Percentiles rank a stretch among this genome's conserved stretches.
Conservation (phyloP, 805 yeast species). For the Metschnikowia anglica region DNA sequence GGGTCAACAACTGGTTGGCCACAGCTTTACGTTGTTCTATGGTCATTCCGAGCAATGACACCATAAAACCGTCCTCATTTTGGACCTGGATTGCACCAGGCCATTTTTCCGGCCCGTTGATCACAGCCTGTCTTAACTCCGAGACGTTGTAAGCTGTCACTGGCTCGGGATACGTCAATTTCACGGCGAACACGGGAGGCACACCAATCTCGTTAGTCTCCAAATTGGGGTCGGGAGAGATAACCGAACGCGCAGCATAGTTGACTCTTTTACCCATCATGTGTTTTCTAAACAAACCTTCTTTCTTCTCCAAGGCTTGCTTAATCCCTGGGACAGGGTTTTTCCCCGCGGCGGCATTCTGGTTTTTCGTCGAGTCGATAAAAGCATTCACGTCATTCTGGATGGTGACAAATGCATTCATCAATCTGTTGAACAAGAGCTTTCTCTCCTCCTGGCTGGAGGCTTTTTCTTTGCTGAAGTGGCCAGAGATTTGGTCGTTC, state of each 20-base stretch:
- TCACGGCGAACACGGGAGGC: constrained; percentile 96
- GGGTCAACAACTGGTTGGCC: constrained; percentile 93
- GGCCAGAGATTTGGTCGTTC: constrained; percentile 74
- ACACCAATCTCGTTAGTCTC: constrained; percentile 98
- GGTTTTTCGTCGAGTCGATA: constrained; percentile 88
- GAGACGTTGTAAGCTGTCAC: constrained; percentile 90
- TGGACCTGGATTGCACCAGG: constrained; percentile 98
- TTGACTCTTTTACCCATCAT: constrained; percentile 99
- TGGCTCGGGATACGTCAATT: constrained; percentile 96
- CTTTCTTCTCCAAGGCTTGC: constrained; percentile 97
- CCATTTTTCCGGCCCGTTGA: constrained; percentile 97
- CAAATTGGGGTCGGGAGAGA: constrained; percentile 97
- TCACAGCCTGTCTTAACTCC: constrained; percentile 89
- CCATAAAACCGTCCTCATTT: constrained; percentile 87
- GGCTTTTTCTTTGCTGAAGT: constrained; percentile 46
- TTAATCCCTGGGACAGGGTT: constrained; percentile 92
- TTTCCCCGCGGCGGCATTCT: constrained; percentile 63
- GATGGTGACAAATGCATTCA: constrained; percentile 92
- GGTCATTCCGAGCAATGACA: constrained; percentile 84
- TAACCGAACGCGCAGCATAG: constrained; percentile 98
- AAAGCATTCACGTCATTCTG: constrained; percentile 95
- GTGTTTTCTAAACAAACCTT: constrained; percentile 95
- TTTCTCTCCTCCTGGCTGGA: constrained; percentile 69
- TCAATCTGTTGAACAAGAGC: constrained; percentile 78
- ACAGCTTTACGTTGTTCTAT: constrained; percentile 90